Percentiles rank a stretch among this genome's conserved stretches.
Conservation (phyloP, 805 yeast genomes). For the Brettanomyces anomalus region DNA sequence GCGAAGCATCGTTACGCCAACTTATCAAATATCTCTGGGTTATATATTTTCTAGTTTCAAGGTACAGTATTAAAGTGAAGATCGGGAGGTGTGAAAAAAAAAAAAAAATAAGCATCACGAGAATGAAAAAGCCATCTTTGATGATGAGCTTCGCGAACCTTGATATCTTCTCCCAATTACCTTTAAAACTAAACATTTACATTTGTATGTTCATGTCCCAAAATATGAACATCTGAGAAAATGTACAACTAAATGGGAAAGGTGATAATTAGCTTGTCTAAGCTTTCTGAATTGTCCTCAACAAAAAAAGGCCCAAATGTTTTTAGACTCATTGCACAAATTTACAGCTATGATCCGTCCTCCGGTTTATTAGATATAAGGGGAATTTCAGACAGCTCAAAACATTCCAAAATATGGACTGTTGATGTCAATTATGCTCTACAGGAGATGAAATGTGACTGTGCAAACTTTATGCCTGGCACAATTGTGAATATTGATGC, state of each 20-base stretch:
- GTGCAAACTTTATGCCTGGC: conserved; percentile 10
- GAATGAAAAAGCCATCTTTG: too few relatives aligned
- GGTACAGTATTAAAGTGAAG: too few relatives aligned
- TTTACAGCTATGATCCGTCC: conserved; percentile 11
- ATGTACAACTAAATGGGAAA: conserved; percentile 20
- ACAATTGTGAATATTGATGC: conserved; percentile 18
- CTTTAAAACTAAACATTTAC: too few relatives aligned
- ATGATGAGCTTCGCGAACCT: too few relatives aligned
- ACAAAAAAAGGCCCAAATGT: conserved; percentile 7
- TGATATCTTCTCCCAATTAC: too few relatives aligned
- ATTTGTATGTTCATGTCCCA: too few relatives aligned
- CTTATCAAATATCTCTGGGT: too few relatives aligned
- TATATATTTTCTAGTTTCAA: too few relatives aligned
- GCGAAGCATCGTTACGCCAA: conserved; percentile 1
- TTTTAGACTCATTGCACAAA: conserved; percentile 17
- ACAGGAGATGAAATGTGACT: conserved; percentile 2
- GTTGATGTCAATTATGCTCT: conserved; percentile 9
- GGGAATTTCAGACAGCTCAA: not conserved
- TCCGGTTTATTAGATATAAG: conserved; percentile 10
- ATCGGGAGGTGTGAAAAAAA: too few relatives aligned
- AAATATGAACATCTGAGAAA: too few relatives aligned
- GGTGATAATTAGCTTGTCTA: conserved; percentile 10
- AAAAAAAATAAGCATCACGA: too few relatives aligned
- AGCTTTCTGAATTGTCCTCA: conserved; percentile 7
- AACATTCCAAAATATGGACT: conserved; percentile 1